phyloP scores from a whole-genome alignment of 371 early-diverging fungal genomes.

The Mortierella sp. region DNA sequence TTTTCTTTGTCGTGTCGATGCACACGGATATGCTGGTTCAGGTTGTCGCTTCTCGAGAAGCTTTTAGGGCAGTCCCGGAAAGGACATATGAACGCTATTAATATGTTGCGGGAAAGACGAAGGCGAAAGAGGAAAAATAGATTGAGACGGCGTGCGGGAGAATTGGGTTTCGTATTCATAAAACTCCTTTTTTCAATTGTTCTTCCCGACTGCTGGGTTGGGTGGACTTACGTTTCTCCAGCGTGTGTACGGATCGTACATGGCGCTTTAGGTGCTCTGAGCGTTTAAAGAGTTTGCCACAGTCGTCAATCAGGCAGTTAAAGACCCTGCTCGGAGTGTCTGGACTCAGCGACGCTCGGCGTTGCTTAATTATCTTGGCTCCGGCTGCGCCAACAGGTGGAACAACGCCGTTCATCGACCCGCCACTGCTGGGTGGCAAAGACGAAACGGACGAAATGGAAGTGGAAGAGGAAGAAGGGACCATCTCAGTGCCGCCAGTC shows the following conservation, averaged over 20 bases:
- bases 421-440: slow-evolving; percentile 11
- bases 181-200: background rate
- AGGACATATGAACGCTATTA: slow-evolving; percentile 60
- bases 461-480: slow-evolving; percentile 36
- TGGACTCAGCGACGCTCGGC: slow-evolving; percentile 43
- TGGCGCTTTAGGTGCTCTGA: slow-evolving; percentile 78
- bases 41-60: slow-evolving; percentile 63
- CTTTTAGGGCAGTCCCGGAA: slow-evolving; percentile 59
- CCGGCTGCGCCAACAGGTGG: background rate
- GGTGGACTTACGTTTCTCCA: slow-evolving; percentile 72
- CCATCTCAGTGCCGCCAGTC: slow-evolving; percentile 30
- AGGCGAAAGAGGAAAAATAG: background rate
- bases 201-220: background rate
- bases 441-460: slow-evolving; percentile 41
- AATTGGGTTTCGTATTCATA: background rate
- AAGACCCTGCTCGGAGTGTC: slow-evolving; percentile 31
- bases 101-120: background rate
- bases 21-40: slow-evolving; percentile 62
- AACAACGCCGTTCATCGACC: background rate
- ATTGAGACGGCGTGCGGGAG: background rate
- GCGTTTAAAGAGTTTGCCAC: slow-evolving; percentile 75
- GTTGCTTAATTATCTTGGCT: slow-evolving; percentile 23
- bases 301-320: slow-evolving; percentile 65
- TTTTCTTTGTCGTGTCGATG: slow-evolving; percentile 59
- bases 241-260: slow-evolving; percentile 74